These are phyloP conservation scores for Prillingera fragicola DNA, from an alignment of 1,284 basidiomycete genomes.

Conservation along the genomic window DNA sequence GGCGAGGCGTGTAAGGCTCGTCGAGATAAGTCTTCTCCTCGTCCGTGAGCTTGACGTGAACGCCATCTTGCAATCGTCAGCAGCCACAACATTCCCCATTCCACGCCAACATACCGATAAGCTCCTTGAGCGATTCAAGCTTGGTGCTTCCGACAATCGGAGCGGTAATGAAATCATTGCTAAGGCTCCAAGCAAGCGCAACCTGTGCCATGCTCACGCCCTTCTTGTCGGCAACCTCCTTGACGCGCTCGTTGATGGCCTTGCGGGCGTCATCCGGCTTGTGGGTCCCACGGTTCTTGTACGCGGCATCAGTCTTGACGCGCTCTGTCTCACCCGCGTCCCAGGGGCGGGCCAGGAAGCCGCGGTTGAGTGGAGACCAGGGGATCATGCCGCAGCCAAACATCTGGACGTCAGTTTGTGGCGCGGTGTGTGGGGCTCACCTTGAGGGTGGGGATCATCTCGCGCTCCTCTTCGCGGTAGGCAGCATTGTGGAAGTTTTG, in stretches of 20 bases:
- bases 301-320: slow-evolving; percentile 20
- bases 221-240: slow-evolving; percentile 55
- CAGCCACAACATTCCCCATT: slow-evolving; percentile 9
- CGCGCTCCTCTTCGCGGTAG: slow-evolving; percentile 58
- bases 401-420: slow-evolving; percentile 12
- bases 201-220: slow-evolving; percentile 58
- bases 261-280: slow-evolving; percentile 17
- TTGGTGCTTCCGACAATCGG: slow-evolving; percentile 43
- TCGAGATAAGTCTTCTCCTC: slow-evolving; percentile 56
- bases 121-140: slow-evolving; percentile 34
- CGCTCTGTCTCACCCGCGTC: slow-evolving; percentile 22
- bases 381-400: slow-evolving; percentile 47
- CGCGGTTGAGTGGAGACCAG: slow-evolving; percentile 41
- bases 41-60: slow-evolving; percentile 46
- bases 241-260: slow-evolving; percentile 49
- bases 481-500: slow-evolving; percentile 56
- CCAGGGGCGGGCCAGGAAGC: slow-evolving; percentile 30
- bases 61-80: slow-evolving; percentile 7
- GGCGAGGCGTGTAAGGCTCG: slow-evolving; percentile 48
- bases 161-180: slow-evolving; percentile 34
- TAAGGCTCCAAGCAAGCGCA: slow-evolving; percentile 54
- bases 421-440: slow-evolving; percentile 12
- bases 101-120: no score
- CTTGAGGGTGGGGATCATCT: slow-evolving; percentile 57
- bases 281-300: slow-evolving; percentile 6